Evolutionary conservation across 805 yeast genomes (phyloP), one percentile per base, ranked within the genome.

Genomic region (Metschnikowia vanudenii): DNA sequence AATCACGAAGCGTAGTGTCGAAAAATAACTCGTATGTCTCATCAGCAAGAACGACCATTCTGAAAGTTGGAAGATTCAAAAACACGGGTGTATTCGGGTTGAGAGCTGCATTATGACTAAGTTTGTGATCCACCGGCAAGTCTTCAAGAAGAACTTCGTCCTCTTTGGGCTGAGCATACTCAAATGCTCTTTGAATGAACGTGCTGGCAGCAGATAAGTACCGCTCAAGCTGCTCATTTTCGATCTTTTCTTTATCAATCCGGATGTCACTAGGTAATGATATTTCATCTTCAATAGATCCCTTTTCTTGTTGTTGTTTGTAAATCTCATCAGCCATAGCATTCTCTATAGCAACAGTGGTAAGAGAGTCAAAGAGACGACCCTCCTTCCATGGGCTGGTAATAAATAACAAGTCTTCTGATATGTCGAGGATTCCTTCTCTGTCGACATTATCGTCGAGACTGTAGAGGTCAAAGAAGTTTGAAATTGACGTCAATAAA

Each of bases 31-130:
- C 98, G 55, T 89, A 85, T 0, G 97, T 87, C 59, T 90, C 98
- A 62, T 91, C 97, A 0, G 98, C 97, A 5, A 92, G 71, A 5
- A 94, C 70, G 1, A 94, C 95, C 99, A 92, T 92, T 51, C 98
- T 73, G 68, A 92, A 92, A 0, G 96, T 90, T 0, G 98, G 88
- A 14, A 89, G 69, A 43, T 85, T 87, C 43, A 91, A 75, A 47
- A 70, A 80, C 9, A 84, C 81, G 1, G 96, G 96, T 28, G 83
- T 79, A 28, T 78, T 74, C 3, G 96, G 96, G 60, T 89, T 88
- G 32, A 89, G 68, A 0, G 96, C 96, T 4, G 81, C 88, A 60
- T 90, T 89, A 40, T 88, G 89, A 22, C 73, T 73, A 36, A 79
- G 64, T 28, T 47, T 58, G 46, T 63, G 55, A 50, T 69, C 74